These are phyloP conservation scores for Candida albicans DNA, from an alignment of 1,139 yeast genomes.

Conservation along the genomic window DNA sequence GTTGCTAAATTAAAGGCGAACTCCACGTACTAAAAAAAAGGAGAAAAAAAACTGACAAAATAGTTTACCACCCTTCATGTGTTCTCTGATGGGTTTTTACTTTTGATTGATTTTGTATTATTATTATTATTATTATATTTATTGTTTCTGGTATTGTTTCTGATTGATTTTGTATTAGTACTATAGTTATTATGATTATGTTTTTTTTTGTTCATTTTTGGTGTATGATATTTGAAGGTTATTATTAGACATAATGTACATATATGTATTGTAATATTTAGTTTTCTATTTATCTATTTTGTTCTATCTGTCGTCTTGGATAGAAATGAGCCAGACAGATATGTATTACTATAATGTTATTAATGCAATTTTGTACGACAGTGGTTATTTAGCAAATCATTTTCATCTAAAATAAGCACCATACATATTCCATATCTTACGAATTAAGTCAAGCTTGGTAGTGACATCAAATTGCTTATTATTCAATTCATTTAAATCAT, in stretches of 20 bases:
- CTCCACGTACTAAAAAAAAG: neutral
- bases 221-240: neutral
- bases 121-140: neutral
- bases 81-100: too few species aligned
- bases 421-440: slow-evolving; percentile 58
- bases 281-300: neutral
- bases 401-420: slow-evolving; percentile 35
- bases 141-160: neutral
- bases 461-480: slow-evolving; percentile 26
- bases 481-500: slow-evolving; percentile 56
- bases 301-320: too few species aligned
- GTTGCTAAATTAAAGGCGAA: slow-evolving; percentile 8
- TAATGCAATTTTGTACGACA: neutral
- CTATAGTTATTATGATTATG: too few species aligned
- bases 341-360: too few species aligned
- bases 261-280: neutral
- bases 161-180: neutral
- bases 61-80: neutral
- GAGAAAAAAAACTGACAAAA: neutral
- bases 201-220: too few species aligned
- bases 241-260: neutral
- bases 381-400: neutral
- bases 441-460: slow-evolving; percentile 44
- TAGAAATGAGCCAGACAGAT: too few species aligned
- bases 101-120: neutral